A percentile compares a stretch with the other conserved stretches of the same genome.
These are phyloP conservation scores for Pulveroboletus sp. DNA, from an alignment of 768 basidiomycete genomes.

Conservation along the genomic window DNA sequence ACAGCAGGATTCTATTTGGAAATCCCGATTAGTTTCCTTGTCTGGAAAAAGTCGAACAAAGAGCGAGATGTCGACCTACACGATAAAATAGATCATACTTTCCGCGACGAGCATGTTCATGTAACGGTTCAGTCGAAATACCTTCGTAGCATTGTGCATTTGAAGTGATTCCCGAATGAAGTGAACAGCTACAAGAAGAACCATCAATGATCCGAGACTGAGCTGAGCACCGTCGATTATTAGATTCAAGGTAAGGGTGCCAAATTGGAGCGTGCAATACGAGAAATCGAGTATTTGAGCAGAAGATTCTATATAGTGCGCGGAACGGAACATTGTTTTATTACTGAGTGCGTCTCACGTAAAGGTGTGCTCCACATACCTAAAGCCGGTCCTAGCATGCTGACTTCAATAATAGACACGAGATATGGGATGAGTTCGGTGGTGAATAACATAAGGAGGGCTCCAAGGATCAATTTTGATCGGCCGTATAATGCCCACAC, in stretches of 20 bases:
- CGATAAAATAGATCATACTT: background rate
- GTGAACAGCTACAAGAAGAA: background rate
- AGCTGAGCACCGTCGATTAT: background rate
- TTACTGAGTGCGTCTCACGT: too few species aligned
- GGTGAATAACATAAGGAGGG: background rate
- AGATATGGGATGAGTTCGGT: background rate
- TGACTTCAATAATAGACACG: background rate
- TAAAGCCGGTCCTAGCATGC: background rate
- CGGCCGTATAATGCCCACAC: constrained; percentile 1
- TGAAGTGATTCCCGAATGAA: background rate
- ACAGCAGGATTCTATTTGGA: background rate
- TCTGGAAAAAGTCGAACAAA: background rate
- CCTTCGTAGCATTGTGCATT: background rate
- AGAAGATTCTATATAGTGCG: too few species aligned
- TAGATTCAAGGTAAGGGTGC: too few species aligned
- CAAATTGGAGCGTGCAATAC: too few species aligned
- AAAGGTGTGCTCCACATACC: background rate
- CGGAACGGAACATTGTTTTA: too few species aligned
- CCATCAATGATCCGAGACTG: background rate
- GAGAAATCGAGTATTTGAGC: too few species aligned
- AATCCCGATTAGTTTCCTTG: background rate
- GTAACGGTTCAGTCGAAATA: background rate
- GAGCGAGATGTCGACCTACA: background rate
- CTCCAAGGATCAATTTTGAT: background rate
- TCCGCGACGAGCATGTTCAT: background rate